Conservation (phyloP, 768 basidiomycete genomes). For the Guyanaporus albipodus region DNA sequence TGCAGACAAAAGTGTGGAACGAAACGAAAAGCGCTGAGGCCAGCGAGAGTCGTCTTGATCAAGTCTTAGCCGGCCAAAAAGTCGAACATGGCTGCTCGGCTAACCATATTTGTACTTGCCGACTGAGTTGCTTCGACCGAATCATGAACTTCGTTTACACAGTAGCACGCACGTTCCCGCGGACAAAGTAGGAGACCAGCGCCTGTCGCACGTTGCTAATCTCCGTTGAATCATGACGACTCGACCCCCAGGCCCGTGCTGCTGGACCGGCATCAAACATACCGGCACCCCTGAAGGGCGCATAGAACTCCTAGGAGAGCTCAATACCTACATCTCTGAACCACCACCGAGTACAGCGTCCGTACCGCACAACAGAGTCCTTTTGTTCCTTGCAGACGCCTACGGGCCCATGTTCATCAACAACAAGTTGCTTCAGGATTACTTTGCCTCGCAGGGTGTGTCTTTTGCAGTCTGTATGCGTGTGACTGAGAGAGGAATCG, state of each 20-base stretch:
- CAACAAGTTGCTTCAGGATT: conserved; percentile 56
- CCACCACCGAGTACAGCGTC: conserved; percentile 30
- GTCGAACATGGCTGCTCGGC: too few relatives aligned
- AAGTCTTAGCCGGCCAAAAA: too few relatives aligned
- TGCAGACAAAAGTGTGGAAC: too few relatives aligned
- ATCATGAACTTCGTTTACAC: too few relatives aligned
- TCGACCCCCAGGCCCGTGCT: conserved; percentile 45
- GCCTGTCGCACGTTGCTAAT: too few relatives aligned
- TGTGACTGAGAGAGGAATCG: neutral
- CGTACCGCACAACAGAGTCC: conserved; percentile 37
- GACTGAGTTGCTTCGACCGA: too few relatives aligned
- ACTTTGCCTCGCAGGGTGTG: conserved; percentile 53
- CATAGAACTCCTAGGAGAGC: conserved; percentile 41
- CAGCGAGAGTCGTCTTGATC: too few relatives aligned
- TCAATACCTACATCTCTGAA: conserved; percentile 53
- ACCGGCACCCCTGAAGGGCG: conserved; percentile 44
- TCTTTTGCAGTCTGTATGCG: neutral
- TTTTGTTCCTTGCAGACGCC: conserved; percentile 55
- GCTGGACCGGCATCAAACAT: conserved; percentile 48
- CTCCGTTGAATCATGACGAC: too few relatives aligned
- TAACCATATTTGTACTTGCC: neutral
- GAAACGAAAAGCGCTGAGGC: too few relatives aligned
- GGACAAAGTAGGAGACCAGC: too few relatives aligned
- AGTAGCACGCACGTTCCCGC: too few relatives aligned
- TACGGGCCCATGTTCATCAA: conserved; percentile 55